Base-by-base conservation (phyloP, 768 basidiomycete species). In the Termitomyces eurrhizus region DNA sequence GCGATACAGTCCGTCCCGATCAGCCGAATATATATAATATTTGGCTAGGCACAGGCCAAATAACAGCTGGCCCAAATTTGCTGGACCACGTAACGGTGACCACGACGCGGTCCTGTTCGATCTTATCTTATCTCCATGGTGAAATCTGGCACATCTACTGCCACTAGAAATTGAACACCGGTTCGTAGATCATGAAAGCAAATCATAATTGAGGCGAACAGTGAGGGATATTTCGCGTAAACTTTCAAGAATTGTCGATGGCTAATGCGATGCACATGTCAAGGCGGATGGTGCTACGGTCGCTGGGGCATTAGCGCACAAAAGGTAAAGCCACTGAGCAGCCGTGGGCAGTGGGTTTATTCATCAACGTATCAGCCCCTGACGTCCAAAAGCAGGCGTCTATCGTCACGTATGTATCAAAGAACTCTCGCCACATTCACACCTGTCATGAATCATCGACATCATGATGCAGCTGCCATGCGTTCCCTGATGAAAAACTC, bases 351-450 rank as follows among this genome's bases (percentile, higher is more conserved):
- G 41, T 45, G 58, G 21, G 16, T 53, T 32, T 18, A 18, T 54
- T 2, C 44, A 59, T 54, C 48, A 60, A 18, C 48, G 45, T 55
- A 14, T 55, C 53, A 60, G 48, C 59, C 59, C 53, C 59, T 60
- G 44, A 50, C 52, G 50, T 48, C 48, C 52, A 39, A 37, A 37
- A 36, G 36, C 24, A 16, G 7, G 59, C 53, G 53, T 24, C 37
- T 41, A 60, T 41, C 24, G 41, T 45, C 32, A 44, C 29, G 8
- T 36, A 24, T 37, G 37, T 32, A 56, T 60, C 53, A 60, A 36
- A 55, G 29, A 59, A 59, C 36, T 32, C 51, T 45, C 44, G 39
- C 45, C 53, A 55, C 59, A 49, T 42, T 26, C 53, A 55, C 35
- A 37, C 39, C 39, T 49, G 58, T 26, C 58, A 35, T 14, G 11